Conservation (phyloP, 257 asterid genomes). For the Fraxinus cuspidata region DNA sequence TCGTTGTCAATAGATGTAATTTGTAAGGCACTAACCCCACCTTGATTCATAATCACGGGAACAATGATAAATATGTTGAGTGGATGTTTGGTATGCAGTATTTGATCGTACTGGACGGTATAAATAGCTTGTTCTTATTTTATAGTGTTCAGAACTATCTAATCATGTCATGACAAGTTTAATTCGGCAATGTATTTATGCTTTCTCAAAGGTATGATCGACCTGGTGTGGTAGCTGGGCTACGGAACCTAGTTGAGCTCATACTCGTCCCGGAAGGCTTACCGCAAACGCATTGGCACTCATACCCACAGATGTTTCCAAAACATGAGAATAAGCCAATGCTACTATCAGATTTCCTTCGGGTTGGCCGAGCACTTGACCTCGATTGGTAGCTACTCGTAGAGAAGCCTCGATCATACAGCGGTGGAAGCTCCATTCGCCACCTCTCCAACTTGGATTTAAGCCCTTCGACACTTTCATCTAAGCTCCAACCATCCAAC, state of each 20-base stretch:
- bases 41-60: neutral
- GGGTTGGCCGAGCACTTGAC: slow-evolving; percentile 22
- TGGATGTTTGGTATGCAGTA: neutral
- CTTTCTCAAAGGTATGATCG: slow-evolving; percentile 33
- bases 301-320: slow-evolving; percentile 54
- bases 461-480: slow-evolving; percentile 66
- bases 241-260: slow-evolving; percentile 23
- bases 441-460: slow-evolving; percentile 71
- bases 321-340: slow-evolving; percentile 57
- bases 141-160: neutral
- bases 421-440: slow-evolving; percentile 55
- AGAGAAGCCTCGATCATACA: slow-evolving; percentile 43
- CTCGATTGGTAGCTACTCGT: slow-evolving; percentile 33
- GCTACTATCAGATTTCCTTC: slow-evolving; percentile 27
- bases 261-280: slow-evolving; percentile 34
- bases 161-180: neutral
- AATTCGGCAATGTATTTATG: neutral
- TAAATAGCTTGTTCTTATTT: neutral
- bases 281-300: slow-evolving; percentile 56
- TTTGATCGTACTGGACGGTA: neutral
- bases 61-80: neutral
- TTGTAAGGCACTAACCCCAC: neutral
- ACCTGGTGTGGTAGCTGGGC: slow-evolving; percentile 40
- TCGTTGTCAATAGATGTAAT: neutral
- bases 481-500: slow-evolving; percentile 65